These are phyloP conservation scores for Hymenoscyphus linearis DNA, from an alignment of 2,329 filamentous ascomycete species.

Conservation along the genomic window DNA sequence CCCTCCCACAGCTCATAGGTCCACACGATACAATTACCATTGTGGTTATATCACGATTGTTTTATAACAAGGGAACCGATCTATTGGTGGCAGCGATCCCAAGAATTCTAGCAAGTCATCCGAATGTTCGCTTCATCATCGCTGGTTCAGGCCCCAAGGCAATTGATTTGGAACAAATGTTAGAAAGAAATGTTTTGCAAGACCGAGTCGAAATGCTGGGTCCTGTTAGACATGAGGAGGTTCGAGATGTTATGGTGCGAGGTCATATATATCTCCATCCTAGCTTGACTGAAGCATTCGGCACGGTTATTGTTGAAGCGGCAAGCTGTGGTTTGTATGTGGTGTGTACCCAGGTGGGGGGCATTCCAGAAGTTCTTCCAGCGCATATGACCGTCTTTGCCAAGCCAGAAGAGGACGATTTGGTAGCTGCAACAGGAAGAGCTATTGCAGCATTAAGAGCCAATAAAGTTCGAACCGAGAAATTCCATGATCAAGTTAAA, in stretches of 20 bases:
- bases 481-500: slow-evolving; percentile 94
- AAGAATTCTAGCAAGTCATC: slow-evolving; percentile 80
- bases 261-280: slow-evolving; percentile 97
- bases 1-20: slow-evolving; percentile 61
- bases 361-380: slow-evolving; percentile 92
- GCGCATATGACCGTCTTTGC: slow-evolving; percentile 97
- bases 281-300: slow-evolving; percentile 92
- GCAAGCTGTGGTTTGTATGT: slow-evolving; percentile 94
- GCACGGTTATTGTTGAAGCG: slow-evolving; percentile 95
- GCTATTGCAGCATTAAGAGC: slow-evolving; percentile 83
- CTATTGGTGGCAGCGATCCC: slow-evolving; percentile 94
- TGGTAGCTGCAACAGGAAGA: slow-evolving; percentile 81
- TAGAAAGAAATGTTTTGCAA: slow-evolving; percentile 89
- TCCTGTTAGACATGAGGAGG: slow-evolving; percentile 89
- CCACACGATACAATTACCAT: slow-evolving; percentile 89
- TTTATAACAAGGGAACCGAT: slow-evolving; percentile 98
- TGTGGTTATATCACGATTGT: slow-evolving; percentile 92
- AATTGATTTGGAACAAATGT: slow-evolving; percentile 96
- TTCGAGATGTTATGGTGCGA: slow-evolving; percentile 93
- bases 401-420: slow-evolving; percentile 91
- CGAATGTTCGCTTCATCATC: slow-evolving; percentile 94
- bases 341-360: slow-evolving; percentile 92
- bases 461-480: slow-evolving; percentile 83
- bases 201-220: slow-evolving; percentile 91
- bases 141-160: slow-evolving; percentile 93